Evolutionary conservation across 176 grass and related monocot genomes (phyloP).

Genomic region (Hsuehochloa calcarea): DNA sequence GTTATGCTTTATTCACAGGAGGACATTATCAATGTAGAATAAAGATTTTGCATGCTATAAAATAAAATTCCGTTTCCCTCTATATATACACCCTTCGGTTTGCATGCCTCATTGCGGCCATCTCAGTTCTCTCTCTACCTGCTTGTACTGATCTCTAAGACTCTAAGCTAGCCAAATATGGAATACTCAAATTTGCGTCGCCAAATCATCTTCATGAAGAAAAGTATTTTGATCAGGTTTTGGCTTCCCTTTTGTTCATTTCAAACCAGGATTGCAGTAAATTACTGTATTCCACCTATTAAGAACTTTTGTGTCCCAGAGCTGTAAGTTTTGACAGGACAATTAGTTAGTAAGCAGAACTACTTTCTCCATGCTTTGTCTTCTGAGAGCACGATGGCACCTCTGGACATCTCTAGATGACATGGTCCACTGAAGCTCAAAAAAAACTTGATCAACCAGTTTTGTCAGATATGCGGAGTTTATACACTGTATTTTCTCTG

Average conservation of each 20-base stretch:
- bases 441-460: not conserved
- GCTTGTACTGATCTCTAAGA: slow-evolving; percentile 19
- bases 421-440: not conserved
- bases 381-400: not conserved
- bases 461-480: not conserved
- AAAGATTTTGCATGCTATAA: slow-evolving; percentile 50
- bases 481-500: not conserved
- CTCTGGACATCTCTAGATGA: not conserved
- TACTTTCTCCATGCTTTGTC: slow-evolving; percentile 10
- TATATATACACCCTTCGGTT: slow-evolving; percentile 45
- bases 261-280: not conserved
- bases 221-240: slow-evolving; percentile 81
- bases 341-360: not conserved
- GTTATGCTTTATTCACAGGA: slow-evolving; percentile 52
- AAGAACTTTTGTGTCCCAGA: not conserved
- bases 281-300: not conserved
- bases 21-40: slow-evolving; percentile 55
- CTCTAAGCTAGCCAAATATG: slow-evolving; percentile 41
- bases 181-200: slow-evolving; percentile 45
- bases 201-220: slow-evolving; percentile 63
- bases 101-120: slow-evolving; percentile 36
- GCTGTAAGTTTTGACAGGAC: slow-evolving; percentile 3
- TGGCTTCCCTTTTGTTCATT: not conserved
- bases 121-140: slow-evolving; percentile 23
- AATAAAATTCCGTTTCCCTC: slow-evolving; percentile 33